These are phyloP conservation scores for Nicotiana tabacum DNA, from an alignment of 257 asterid species.

Conservation along the genomic window DNA sequence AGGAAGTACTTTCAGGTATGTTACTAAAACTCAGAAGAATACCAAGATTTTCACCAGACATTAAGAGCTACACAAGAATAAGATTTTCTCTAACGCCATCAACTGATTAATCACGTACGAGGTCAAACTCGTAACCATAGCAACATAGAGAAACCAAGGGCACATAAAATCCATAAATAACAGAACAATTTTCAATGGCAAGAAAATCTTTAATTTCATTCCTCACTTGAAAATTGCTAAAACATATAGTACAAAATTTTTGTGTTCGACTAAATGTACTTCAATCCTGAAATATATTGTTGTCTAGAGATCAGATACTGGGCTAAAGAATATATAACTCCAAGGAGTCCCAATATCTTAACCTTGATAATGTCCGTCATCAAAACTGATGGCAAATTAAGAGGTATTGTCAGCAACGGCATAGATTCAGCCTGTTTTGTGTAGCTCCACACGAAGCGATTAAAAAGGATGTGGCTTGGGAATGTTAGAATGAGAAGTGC, in stretches of 20 bases:
- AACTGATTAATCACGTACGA: not conserved
- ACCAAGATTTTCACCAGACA: too few relatives aligned
- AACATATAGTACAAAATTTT: slow-evolving; percentile 35
- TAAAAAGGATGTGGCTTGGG: slow-evolving; percentile 91
- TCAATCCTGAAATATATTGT: slow-evolving; percentile 81
- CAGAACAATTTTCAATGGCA: not conserved
- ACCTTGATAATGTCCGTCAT: slow-evolving; percentile 74
- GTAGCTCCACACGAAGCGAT: slow-evolving; percentile 90
- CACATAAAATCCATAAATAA: not conserved
- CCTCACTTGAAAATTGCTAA: slow-evolving; percentile 12
- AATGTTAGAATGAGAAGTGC: slow-evolving; percentile 80
- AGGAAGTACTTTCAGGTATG: not conserved
- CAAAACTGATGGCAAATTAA: slow-evolving; percentile 71
- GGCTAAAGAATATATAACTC: slow-evolving; percentile 75
- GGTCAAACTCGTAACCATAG: not conserved
- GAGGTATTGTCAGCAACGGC: slow-evolving; percentile 72
- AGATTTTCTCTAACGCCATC: not conserved
- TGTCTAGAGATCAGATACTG: slow-evolving; percentile 87
- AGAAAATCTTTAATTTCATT: slow-evolving; percentile 1
- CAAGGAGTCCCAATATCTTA: slow-evolving; percentile 88
- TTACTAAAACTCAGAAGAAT: not conserved
- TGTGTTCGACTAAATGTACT: slow-evolving; percentile 61
- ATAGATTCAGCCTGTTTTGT: slow-evolving; percentile 55
- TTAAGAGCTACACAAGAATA: not conserved
- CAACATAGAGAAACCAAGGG: not conserved